Conservation (phyloP, 2,329 filamentous ascomycete species). For the Penicillium sp. region DNA sequence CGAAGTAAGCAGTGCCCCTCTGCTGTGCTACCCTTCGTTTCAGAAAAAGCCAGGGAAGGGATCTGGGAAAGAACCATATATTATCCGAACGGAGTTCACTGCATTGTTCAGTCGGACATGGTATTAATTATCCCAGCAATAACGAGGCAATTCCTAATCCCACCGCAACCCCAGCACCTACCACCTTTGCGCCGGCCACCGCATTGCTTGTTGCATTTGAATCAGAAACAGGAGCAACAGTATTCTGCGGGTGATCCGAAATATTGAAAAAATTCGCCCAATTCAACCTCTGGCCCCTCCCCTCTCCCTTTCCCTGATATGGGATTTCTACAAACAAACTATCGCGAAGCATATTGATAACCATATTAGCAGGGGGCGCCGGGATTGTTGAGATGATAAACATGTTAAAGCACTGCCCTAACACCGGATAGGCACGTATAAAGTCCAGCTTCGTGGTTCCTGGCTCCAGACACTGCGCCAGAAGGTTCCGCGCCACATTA, state of each 20-base stretch:
- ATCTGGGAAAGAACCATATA: background rate
- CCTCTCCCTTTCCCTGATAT: background rate
- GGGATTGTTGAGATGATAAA: background rate
- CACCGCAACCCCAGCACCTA: background rate
- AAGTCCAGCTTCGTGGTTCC: background rate
- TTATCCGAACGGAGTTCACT: background rate
- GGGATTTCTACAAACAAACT: background rate
- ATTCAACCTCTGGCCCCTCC: background rate
- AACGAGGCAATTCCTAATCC: background rate
- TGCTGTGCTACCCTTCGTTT: background rate
- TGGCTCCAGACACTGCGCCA: background rate
- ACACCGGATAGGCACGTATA: background rate
- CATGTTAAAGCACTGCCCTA: background rate
- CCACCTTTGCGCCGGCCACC: background rate
- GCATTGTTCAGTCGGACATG: background rate
- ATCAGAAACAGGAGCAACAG: background rate
- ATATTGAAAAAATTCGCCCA: background rate
- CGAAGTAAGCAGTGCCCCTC: background rate
- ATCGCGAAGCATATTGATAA: conserved; percentile 2
- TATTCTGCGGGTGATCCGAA: background rate
- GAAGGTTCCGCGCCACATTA: background rate
- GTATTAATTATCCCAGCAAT: background rate
- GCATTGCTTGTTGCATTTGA: background rate
- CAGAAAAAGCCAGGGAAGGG: background rate
- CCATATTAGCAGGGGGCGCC: background rate